Evolutionary conservation across 2,329 filamentous ascomycete species (phyloP).

Genomic region (Waltergamsia citrina): DNA sequence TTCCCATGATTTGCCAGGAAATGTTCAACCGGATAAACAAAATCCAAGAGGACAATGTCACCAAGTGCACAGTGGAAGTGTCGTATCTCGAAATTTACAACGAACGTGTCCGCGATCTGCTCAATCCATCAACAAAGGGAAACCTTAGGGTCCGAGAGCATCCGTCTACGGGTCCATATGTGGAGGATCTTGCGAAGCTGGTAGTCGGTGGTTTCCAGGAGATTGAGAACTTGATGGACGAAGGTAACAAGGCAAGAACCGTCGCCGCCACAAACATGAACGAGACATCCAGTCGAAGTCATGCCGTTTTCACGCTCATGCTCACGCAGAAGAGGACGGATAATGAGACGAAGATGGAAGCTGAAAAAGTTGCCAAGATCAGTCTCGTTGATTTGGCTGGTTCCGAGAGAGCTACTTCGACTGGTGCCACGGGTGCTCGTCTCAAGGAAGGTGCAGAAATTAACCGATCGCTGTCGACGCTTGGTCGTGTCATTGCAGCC

Average conservation of each 20-base stretch:
- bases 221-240: constrained; percentile 97
- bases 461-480: constrained; percentile 90
- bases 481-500: constrained; percentile 94
- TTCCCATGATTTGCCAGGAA: constrained; percentile 91
- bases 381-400: constrained; percentile 95
- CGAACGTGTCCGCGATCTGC: constrained; percentile 86
- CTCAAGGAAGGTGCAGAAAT: constrained; percentile 98
- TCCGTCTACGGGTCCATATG: constrained; percentile 93
- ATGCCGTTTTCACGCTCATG: constrained; percentile 95
- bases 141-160: constrained; percentile 97
- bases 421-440: constrained; percentile 87
- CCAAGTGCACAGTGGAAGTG: constrained; percentile 90
- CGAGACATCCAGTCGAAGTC: constrained; percentile 95
- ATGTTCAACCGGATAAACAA: constrained; percentile 84
- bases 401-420: constrained; percentile 94
- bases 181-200: constrained; percentile 93
- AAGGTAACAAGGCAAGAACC: constrained; percentile 96
- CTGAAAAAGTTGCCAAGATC: constrained; percentile 96
- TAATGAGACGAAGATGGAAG: constrained; percentile 87
- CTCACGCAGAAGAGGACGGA: constrained; percentile 91
- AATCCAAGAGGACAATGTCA: constrained; percentile 62
- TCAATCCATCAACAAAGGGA: constrained; percentile 92
- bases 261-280: constrained; percentile 99
- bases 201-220: constrained; percentile 89
- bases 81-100: constrained; percentile 99